These are phyloP conservation scores for Skeletonema marinoi DNA, from an alignment of 108 stramenopile genomes.

Conservation along the genomic window DNA sequence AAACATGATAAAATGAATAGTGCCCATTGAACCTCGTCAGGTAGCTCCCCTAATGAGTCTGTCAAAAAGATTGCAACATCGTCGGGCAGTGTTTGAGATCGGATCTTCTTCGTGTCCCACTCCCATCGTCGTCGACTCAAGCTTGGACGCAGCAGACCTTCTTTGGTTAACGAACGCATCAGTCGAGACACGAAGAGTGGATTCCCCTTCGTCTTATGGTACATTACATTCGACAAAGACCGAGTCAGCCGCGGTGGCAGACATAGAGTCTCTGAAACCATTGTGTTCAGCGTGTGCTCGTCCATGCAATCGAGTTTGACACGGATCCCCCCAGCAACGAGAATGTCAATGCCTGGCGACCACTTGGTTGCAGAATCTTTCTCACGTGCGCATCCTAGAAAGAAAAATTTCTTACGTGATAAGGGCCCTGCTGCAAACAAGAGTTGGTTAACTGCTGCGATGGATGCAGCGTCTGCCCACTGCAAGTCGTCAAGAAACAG, in stretches of 20 bases:
- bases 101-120: neutral
- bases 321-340: neutral
- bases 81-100: neutral
- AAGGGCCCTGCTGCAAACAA: neutral
- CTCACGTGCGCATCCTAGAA: neutral
- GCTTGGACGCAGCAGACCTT: neutral
- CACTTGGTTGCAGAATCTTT: neutral
- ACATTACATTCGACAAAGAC: neutral
- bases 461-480: neutral
- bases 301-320: neutral
- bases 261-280: conserved; percentile 10
- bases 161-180: neutral
- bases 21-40: neutral
- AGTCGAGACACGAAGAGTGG: conserved; percentile 10
- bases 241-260: conserved; percentile 2
- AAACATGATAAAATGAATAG: conserved; percentile 2
- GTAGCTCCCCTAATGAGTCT: neutral
- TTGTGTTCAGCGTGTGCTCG: neutral
- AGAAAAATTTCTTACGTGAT: neutral
- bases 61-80: neutral
- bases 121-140: neutral
- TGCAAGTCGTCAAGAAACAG: conserved; percentile 7
- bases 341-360: neutral
- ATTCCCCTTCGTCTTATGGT: conserved; percentile 21
- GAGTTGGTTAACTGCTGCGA: conserved; percentile 2